These are phyloP conservation scores for Candida awuae DNA, from an alignment of 805 yeast genomes.

Conservation along the genomic window DNA sequence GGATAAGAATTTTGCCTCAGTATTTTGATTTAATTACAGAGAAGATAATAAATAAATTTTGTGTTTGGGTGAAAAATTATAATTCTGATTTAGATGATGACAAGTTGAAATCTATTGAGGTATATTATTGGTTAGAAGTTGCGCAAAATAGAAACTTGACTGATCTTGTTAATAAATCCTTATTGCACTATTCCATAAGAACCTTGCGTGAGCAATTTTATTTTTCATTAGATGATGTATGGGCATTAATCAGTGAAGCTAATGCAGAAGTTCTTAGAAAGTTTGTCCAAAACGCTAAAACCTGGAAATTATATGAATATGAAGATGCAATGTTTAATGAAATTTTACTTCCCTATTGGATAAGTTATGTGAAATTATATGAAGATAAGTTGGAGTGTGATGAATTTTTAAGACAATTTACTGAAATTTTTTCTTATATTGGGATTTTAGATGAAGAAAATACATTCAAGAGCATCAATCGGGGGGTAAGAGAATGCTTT, in stretches of 20 bases:
- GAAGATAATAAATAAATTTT: no score
- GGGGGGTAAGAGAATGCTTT: background rate
- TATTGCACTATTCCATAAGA: background rate
- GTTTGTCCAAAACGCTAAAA: background rate
- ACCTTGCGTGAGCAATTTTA: background rate
- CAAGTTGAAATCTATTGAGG: background rate
- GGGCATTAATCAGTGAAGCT: background rate
- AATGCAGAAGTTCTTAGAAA: background rate
- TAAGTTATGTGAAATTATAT: background rate
- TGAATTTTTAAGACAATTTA: background rate
- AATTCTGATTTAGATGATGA: no score
- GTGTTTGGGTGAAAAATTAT: no score
- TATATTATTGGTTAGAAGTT: background rate
- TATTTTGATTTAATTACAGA: background rate
- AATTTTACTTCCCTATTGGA: background rate
- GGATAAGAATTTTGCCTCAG: background rate
- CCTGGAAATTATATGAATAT: background rate
- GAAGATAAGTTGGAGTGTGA: background rate
- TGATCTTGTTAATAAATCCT: background rate
- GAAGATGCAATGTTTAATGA: background rate
- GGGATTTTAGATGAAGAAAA: background rate
- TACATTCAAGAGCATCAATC: background rate
- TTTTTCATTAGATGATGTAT: background rate
- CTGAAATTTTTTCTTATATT: background rate
- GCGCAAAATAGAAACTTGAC: background rate